Conservation (phyloP, 176 grass and related monocot species). For the Alloteropsis semialata region DNA sequence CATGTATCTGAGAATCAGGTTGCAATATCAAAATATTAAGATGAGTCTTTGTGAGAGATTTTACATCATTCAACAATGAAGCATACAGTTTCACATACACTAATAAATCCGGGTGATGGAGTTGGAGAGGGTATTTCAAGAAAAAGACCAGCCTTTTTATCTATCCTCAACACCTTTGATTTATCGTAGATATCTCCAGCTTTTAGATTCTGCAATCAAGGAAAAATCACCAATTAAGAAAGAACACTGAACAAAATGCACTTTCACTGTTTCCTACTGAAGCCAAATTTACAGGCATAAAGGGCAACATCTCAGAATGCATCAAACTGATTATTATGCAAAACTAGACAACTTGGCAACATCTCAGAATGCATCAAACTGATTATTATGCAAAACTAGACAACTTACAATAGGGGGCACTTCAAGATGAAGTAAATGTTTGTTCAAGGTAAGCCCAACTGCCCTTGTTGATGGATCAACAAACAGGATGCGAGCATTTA, state of each 20-base stretch:
- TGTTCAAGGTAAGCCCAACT: slow-evolving; percentile 89
- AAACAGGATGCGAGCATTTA: slow-evolving; percentile 92
- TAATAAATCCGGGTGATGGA: slow-evolving; percentile 80
- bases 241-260: neutral
- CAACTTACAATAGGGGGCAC: slow-evolving; percentile 78
- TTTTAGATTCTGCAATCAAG: slow-evolving; percentile 63
- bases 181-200: slow-evolving; percentile 89
- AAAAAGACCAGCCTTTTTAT: slow-evolving; percentile 87
- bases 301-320: slow-evolving; percentile 1
- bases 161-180: slow-evolving; percentile 65
- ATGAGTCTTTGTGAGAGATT: neutral
- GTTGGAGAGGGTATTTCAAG: slow-evolving; percentile 79
- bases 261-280: slow-evolving; percentile 11
- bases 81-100: slow-evolving; percentile 49
- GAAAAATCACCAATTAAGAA: neutral
- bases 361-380: slow-evolving; percentile 13
- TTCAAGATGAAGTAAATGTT: slow-evolving; percentile 64
- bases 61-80: slow-evolving; percentile 9
- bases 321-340: neutral
- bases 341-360: slow-evolving; percentile 47
- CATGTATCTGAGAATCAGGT: slow-evolving; percentile 57
- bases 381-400: neutral
- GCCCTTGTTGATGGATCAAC: slow-evolving; percentile 96
- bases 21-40: slow-evolving; percentile 28
- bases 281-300: slow-evolving; percentile 10